These are phyloP conservation scores for Coemansia sp. DNA, from an alignment of 192 early-diverging fungal genomes.

Conservation along the genomic window DNA sequence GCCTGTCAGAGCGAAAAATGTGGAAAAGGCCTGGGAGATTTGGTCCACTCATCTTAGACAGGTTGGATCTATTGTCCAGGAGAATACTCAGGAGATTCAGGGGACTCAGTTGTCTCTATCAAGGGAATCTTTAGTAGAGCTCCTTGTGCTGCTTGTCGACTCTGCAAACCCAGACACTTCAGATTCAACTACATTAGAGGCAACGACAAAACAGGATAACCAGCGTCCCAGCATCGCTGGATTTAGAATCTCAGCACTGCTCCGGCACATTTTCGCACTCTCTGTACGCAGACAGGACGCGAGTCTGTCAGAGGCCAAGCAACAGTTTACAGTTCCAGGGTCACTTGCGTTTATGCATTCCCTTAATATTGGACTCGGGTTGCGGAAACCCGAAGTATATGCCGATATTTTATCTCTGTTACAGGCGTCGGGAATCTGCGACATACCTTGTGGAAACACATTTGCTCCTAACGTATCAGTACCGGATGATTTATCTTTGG, in stretches of 20 bases:
- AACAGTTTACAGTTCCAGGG: neutral
- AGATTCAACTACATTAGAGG: neutral
- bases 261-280: constrained; percentile 14
- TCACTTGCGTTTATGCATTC: neutral
- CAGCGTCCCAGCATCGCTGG: constrained; percentile 3
- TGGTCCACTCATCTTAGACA: constrained; percentile 26
- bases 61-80: neutral
- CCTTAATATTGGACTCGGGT: constrained; percentile 11
- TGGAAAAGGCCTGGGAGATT: constrained; percentile 47
- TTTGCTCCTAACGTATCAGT: neutral
- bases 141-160: constrained; percentile 21
- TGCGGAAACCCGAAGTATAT: constrained; percentile 15
- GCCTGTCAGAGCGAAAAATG: constrained; percentile 34
- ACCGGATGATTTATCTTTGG: constrained; percentile 12
- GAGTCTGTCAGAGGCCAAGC: neutral
- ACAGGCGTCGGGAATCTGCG: neutral
- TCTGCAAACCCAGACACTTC: neutral
- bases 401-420: constrained; percentile 12
- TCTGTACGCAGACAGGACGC: constrained; percentile 2
- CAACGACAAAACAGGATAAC: neutral
- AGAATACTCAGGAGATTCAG: neutral
- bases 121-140: constrained; percentile 7
- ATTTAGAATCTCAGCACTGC: constrained; percentile 9
- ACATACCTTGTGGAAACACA: constrained; percentile 22
- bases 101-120: neutral